These are phyloP conservation scores for Cucumis hystrix DNA, from an alignment of 306 rosid genomes.

Conservation along the genomic window DNA sequence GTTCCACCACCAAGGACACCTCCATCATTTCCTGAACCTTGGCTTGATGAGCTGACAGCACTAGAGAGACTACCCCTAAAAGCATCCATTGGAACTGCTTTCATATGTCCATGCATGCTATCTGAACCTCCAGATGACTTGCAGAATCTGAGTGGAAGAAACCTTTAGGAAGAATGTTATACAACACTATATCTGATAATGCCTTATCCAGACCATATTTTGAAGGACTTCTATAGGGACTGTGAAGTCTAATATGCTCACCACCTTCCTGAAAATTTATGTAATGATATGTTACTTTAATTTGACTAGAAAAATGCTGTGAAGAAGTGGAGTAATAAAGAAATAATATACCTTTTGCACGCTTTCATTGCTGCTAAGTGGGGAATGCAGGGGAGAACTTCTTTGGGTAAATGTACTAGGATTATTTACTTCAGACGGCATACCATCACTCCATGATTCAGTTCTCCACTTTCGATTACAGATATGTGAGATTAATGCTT, in stretches of 20 bases:
- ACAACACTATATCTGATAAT: slow-evolving; percentile 64
- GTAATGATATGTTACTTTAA: slow-evolving; percentile 15
- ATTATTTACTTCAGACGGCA: slow-evolving; percentile 92
- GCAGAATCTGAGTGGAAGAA: slow-evolving; percentile 90
- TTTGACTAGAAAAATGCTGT: slow-evolving; percentile 11
- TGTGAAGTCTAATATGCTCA: slow-evolving; percentile 82
- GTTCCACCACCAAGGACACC: slow-evolving; percentile 91
- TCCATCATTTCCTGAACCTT: slow-evolving; percentile 99
- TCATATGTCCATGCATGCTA: slow-evolving; percentile 83
- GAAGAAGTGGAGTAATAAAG: slow-evolving; percentile 5
- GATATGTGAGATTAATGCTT: too few relatives aligned
- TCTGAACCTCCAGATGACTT: slow-evolving; percentile 97
- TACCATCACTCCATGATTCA: slow-evolving; percentile 94
- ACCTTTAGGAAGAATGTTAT: slow-evolving; percentile 78
- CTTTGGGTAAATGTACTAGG: slow-evolving; percentile 90
- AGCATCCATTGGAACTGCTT: slow-evolving; percentile 85
- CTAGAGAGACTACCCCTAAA: slow-evolving; percentile 94
- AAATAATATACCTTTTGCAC: slow-evolving; percentile 56
- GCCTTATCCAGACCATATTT: slow-evolving; percentile 86
- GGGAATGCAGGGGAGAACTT: slow-evolving; percentile 91
- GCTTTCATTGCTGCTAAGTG: slow-evolving; percentile 93
- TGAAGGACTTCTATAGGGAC: slow-evolving; percentile 94
- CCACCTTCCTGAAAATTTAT: slow-evolving; percentile 56
- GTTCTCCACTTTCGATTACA: slow-evolving; percentile 39
- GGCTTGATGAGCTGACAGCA: slow-evolving; percentile 98